A percentile compares a stretch with the other conserved stretches of the same genome.
phyloP scores from a whole-genome alignment of 2,329 filamentous ascomycete genomes.

The Microsporum audouinii region DNA sequence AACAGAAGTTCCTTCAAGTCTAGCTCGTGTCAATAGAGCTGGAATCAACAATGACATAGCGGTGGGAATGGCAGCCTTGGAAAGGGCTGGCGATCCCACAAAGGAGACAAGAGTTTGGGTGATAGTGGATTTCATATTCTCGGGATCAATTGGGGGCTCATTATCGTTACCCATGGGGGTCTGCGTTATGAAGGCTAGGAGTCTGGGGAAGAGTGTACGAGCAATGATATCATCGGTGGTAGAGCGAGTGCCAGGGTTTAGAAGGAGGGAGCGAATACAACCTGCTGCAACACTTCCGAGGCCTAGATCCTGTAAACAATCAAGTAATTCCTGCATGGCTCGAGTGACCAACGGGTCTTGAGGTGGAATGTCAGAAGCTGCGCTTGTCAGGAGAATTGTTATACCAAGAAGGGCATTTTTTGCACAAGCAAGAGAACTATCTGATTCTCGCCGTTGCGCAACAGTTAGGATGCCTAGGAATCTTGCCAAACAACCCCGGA shows the following conservation, averaged over 20 bases:
- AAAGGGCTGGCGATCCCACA: conserved; percentile 38
- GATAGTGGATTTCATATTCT: conserved; percentile 58
- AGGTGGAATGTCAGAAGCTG: conserved; percentile 59
- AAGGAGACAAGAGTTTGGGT: conserved; percentile 67
- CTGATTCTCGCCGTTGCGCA: conserved; percentile 43
- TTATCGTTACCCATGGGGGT: conserved; percentile 44
- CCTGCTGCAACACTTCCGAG: conserved; percentile 75
- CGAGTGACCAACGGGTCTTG: conserved; percentile 62
- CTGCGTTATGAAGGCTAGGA: conserved; percentile 60
- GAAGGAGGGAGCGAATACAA: conserved; percentile 73
- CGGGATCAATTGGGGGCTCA: conserved; percentile 55
- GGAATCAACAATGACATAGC: conserved; percentile 70
- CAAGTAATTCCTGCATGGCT: conserved; percentile 69
- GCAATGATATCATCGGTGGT: conserved; percentile 61
- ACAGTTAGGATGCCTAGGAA: conserved; percentile 60
- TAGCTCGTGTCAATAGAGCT: conserved; percentile 60
- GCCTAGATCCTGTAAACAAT: conserved; percentile 56
- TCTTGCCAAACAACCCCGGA: conserved; percentile 69
- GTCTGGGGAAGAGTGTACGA: conserved; percentile 60
- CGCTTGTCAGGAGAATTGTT: conserved; percentile 78
- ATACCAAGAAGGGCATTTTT: conserved; percentile 84
- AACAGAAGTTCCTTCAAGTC: conserved; percentile 46
- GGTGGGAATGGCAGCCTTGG: conserved; percentile 22
- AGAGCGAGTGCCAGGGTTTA: conserved; percentile 50
- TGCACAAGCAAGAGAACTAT: conserved; percentile 72